Evolutionary conservation across 1,284 basidiomycete genomes (phyloP).

Genomic region (Marasmius sp.): DNA sequence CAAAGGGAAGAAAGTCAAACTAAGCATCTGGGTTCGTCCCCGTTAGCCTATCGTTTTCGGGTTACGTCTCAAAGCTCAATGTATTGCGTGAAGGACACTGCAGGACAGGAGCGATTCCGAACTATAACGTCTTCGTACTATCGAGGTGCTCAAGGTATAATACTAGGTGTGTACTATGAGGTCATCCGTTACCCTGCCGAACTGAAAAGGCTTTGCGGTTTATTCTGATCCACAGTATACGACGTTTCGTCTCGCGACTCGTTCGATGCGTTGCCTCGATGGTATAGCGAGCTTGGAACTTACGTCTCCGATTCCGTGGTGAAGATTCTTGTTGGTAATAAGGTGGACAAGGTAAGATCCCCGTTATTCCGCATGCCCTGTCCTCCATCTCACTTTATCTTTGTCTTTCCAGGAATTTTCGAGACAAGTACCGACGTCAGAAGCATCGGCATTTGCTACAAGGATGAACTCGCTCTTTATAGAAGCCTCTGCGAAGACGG

Average conservation of each 20-base stretch:
- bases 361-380: background rate
- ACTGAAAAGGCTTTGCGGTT: background rate
- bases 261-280: conserved; percentile 89
- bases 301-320: conserved; percentile 89
- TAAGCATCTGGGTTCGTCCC: conserved; percentile 76
- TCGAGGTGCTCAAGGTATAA: conserved; percentile 91
- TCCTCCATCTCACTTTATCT: background rate
- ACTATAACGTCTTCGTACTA: conserved; percentile 93
- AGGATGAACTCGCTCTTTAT: conserved; percentile 85
- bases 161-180: conserved; percentile 62
- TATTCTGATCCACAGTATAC: conserved; percentile 61
- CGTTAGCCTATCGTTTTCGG: background rate
- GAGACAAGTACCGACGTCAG: conserved; percentile 79
- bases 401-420: conserved; percentile 70
- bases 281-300: conserved; percentile 94
- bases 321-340: conserved; percentile 95
- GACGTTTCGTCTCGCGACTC: conserved; percentile 90
- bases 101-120: conserved; percentile 88
- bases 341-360: conserved; percentile 82
- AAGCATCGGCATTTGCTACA: conserved; percentile 81
- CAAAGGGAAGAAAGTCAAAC: conserved; percentile 75
- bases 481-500: conserved; percentile 88
- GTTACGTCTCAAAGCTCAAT: background rate
- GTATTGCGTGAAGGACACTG: conserved; percentile 69
- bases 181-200: background rate